phyloP scores from a whole-genome alignment of 2,329 filamentous ascomycete genomes.

The Stagonosporopsis rhizophila region DNA sequence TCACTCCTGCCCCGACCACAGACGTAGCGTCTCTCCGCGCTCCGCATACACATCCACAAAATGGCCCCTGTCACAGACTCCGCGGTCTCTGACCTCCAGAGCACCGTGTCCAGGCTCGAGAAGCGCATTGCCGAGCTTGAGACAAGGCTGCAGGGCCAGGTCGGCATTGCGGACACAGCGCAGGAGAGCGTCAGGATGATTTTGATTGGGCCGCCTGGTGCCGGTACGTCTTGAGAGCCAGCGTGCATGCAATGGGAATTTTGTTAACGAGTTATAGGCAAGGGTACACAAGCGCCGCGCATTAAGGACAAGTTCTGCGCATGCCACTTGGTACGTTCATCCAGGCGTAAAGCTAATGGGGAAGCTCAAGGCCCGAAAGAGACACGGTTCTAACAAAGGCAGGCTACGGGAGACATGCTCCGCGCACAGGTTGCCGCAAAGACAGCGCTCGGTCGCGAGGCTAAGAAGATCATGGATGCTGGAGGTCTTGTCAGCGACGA shows the following conservation, averaged over 20 bases:
- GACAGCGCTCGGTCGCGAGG: constrained; percentile 90
- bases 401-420: constrained; percentile 99
- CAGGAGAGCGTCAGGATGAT: constrained; percentile 87
- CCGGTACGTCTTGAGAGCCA: constrained; percentile 69
- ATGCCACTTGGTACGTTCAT: constrained; percentile 83
- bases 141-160: constrained; percentile 63
- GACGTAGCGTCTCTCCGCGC: constrained; percentile 16
- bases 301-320: constrained; percentile 98
- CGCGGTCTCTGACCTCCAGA: constrained; percentile 79
- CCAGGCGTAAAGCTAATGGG: too few relatives aligned
- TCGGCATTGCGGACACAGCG: constrained; percentile 44
- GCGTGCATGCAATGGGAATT: constrained; percentile 5
- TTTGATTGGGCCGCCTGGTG: constrained; percentile 94
- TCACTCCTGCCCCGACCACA: constrained; percentile 23
- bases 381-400: constrained; percentile 31
- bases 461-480: constrained; percentile 99
- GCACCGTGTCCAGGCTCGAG: constrained; percentile 84
- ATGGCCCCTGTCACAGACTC: constrained; percentile 92
- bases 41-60: constrained; percentile 42
- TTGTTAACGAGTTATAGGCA: constrained; percentile 67
- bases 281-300: constrained; percentile 96
- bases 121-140: constrained; percentile 86
- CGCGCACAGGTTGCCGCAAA: constrained; percentile 98
- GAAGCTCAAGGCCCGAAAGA: background rate
- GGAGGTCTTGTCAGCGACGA: constrained; percentile 97